Conservation (phyloP, 306 rosid species). For the Alnus rubra region DNA sequence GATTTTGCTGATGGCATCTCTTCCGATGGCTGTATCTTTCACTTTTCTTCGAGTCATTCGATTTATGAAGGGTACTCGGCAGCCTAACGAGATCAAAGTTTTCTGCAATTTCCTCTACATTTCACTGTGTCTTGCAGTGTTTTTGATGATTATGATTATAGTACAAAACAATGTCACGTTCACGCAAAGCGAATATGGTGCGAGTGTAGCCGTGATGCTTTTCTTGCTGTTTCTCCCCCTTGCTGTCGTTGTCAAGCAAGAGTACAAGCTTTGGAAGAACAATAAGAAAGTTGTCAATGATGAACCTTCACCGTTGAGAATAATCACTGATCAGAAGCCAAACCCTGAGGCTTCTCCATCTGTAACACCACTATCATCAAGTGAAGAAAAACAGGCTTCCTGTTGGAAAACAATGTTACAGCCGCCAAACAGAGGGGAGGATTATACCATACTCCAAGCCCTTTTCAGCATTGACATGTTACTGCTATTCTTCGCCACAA, state of each 20-base stretch:
- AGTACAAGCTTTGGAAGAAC: constrained; percentile 32
- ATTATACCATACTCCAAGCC: constrained; percentile 55
- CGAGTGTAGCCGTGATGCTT: constrained; percentile 41
- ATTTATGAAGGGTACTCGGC: constrained; percentile 35
- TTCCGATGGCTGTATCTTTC: constrained; percentile 49
- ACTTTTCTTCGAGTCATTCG: constrained; percentile 44
- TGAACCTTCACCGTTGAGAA: constrained; percentile 11
- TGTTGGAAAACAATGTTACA: constrained; percentile 48
- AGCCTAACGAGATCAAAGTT: constrained; percentile 42
- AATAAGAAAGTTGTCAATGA: neutral
- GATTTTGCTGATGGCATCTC: constrained; percentile 56
- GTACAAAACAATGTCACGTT: constrained; percentile 28
- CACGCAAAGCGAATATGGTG: constrained; percentile 35
- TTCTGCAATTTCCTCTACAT: constrained; percentile 46
- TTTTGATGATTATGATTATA: constrained; percentile 52
- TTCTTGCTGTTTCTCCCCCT: constrained; percentile 46
- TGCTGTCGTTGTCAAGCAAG: constrained; percentile 40
- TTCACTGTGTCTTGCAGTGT: constrained; percentile 68
- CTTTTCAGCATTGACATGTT: constrained; percentile 57
- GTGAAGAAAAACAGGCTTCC: constrained; percentile 1
- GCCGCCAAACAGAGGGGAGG: constrained; percentile 53
- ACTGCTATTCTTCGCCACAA: constrained; percentile 41
- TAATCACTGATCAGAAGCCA: constrained; percentile 4
- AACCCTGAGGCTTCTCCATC: too few relatives aligned
- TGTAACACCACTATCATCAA: neutral